Conservation (phyloP, 1,139 yeast species). For the Candida sojae region DNA sequence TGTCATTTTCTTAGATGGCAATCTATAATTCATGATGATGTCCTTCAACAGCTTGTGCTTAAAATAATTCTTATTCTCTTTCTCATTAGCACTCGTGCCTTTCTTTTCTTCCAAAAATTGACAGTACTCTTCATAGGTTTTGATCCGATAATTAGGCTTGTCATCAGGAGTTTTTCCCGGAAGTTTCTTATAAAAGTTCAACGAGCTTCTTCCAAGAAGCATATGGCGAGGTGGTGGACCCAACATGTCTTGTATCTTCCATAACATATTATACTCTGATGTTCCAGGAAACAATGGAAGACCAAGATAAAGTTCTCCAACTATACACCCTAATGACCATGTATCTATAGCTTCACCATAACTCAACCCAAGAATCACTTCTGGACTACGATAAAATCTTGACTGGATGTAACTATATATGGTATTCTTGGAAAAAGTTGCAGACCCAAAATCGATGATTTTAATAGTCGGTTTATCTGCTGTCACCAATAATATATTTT, state of each 20-base stretch:
- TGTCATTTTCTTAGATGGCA: conserved; percentile 75
- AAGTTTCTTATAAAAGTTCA: conserved; percentile 62
- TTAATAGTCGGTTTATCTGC: conserved; percentile 88
- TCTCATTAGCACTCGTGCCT: conserved; percentile 43
- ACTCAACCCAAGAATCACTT: conserved; percentile 87
- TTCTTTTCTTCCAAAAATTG: conserved; percentile 32
- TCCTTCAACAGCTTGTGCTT: conserved; percentile 72
- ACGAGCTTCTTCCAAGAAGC: conserved; percentile 89
- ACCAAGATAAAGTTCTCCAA: conserved; percentile 91
- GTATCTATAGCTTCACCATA: conserved; percentile 91
- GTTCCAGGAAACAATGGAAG: conserved; percentile 94
- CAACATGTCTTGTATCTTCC: conserved; percentile 78
- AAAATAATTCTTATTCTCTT: conserved; percentile 85
- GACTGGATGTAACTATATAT: conserved; percentile 94
- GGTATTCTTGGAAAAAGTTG: conserved; percentile 90
- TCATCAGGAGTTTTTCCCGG: conserved; percentile 24
- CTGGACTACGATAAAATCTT: conserved; percentile 94
- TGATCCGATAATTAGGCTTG: conserved; percentile 33
- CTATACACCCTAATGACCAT: conserved; percentile 98
- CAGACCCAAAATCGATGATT: conserved; percentile 95
- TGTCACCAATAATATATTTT: conserved; percentile 78
- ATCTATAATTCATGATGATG: conserved; percentile 70
- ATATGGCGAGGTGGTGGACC: conserved; percentile 94
- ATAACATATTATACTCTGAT: conserved; percentile 87
- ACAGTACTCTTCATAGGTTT: conserved; percentile 39